Base-by-base conservation (phyloP, 2,329 filamentous ascomycete species). In the Botrytis galanthina region DNA sequence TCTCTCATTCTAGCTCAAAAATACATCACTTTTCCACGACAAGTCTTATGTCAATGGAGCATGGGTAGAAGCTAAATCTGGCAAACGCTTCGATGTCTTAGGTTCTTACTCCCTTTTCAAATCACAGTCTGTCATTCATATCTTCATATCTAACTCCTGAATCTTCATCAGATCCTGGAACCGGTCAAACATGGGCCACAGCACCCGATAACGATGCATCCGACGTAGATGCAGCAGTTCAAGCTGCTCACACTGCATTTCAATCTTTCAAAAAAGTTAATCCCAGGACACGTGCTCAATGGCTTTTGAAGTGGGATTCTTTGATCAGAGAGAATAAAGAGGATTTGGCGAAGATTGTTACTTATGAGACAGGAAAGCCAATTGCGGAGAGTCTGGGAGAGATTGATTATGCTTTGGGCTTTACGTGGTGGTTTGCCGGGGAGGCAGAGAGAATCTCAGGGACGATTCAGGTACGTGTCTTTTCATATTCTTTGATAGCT, bases 391-490 rank as follows among this genome's bases (percentile, higher is more conserved):
- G 85, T 7, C 84, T 85, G 71, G 86, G 85, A 42, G 86, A 88
- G 78, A 81, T 88, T 57, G 86, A 87, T 76, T 87, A 87, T 78
- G 84, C 85, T 1, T 81, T 84, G 42, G 85, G 86, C 9, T 88
- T 87, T 77, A 81, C 80, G 3, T 87, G 86, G 86, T 87, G 86
- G 86, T 87, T 88, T 78, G 84, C 85, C 12, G 88, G 88, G 4
- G 88, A 91, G 77, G 88, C 88, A 79, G 84, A 90, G 81, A 84
- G 89, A 48, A 86, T 91, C n/a, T 85, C 87, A 39, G 92, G 92
- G 26, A 86, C 86, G 0, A 86, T 91, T 7, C 87, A 72, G 51
- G 71, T 72, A 20, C 3, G 71, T 72, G 4, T 8, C 6, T 66
- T 22, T n/a, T 44, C 7, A n/a, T 29, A 2, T 26, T 1, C n/a